A percentile compares a stretch with the other conserved stretches of the same genome.
Evolutionary conservation across 257 asterid species (phyloP).

Genomic region (Gentiana macrophylla): DNA sequence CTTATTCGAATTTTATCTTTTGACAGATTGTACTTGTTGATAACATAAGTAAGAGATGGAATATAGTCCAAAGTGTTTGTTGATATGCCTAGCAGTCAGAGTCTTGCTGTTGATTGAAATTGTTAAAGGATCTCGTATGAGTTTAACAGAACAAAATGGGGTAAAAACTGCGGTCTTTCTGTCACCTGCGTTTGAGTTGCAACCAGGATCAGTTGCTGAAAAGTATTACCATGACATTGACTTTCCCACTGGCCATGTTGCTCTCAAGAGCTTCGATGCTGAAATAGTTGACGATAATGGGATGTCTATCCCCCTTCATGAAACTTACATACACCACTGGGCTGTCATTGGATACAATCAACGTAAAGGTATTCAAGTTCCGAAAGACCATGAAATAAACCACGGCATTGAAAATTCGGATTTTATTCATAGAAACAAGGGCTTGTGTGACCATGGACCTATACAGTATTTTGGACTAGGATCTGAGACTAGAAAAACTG

Average conservation of each 20-base stretch:
- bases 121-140: slow-evolving; percentile 20
- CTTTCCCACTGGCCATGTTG: slow-evolving; percentile 70
- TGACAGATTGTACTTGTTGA: not conserved
- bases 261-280: slow-evolving; percentile 46
- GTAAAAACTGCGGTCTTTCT: slow-evolving; percentile 40
- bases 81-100: slow-evolving; percentile 13
- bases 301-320: slow-evolving; percentile 54
- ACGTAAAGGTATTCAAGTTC: slow-evolving; percentile 16
- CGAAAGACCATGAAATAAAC: not conserved
- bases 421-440: slow-evolving; percentile 27
- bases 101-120: slow-evolving; percentile 13
- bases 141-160: not conserved
- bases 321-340: slow-evolving; percentile 83
- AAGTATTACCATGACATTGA: slow-evolving; percentile 36
- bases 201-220: slow-evolving; percentile 51
- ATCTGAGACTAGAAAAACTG: slow-evolving; percentile 72
- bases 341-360: slow-evolving; percentile 35
- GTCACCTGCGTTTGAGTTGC: slow-evolving; percentile 53
- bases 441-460: slow-evolving; percentile 44
- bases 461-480: slow-evolving; percentile 77
- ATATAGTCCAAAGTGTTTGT: slow-evolving; percentile 6
- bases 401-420: slow-evolving; percentile 25
- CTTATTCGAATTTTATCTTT: not conserved
- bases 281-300: slow-evolving; percentile 61
- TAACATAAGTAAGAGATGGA: slow-evolving; percentile 15